Evolutionary conservation across 768 basidiomycete genomes (phyloP), one percentile per base, ranked within the genome.

Genomic region (Xerocomellus dryophilus): DNA sequence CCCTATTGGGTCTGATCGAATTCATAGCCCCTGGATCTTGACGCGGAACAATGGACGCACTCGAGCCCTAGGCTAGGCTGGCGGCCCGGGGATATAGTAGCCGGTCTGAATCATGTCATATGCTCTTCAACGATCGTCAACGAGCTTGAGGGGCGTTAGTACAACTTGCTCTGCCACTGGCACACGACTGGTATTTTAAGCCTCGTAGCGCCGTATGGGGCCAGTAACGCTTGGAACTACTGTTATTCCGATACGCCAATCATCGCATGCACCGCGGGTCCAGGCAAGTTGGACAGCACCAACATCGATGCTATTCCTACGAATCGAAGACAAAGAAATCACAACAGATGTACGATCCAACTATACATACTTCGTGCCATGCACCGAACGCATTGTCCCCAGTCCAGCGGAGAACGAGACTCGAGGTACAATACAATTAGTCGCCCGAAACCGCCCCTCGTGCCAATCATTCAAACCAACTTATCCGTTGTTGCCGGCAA

Each of bases 341-440:
- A 65, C 57, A 59, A 67, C 65, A 66, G 65, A 67, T 62, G 60
- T 36, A 61, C 53, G 41, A 55, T 65, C 63, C 54, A 67, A 56
- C 57, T 55, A 65, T 65, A 66, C 65, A 67, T 47, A 47, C 51
- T 38, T 49, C 38, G 17, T 43, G 41, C 41, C 36, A 51, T 32
- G 8, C 41, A 32, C 18, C 57, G 27, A 43, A 48, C 42, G 51
- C 38, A 34, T 48, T 46, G 39, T 43, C 51, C 48, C 57, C 51
- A 55, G 44, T 53, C 56, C 53, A 56, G 57, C 20, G 56, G 61
- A 57, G 52, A 64, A 56, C 18, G 36, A 49, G 46, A 48, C 48
- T 47, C 57, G 29, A 50, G 48, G 52, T 54, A 52, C 42, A 53
- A 40, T 36, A 57, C 54, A 52, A 47, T 47, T 29, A 35, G 15